Evolutionary conservation across 352 stramenopile genomes (phyloP).

Genomic region (Phytophthora pistaciae): DNA sequence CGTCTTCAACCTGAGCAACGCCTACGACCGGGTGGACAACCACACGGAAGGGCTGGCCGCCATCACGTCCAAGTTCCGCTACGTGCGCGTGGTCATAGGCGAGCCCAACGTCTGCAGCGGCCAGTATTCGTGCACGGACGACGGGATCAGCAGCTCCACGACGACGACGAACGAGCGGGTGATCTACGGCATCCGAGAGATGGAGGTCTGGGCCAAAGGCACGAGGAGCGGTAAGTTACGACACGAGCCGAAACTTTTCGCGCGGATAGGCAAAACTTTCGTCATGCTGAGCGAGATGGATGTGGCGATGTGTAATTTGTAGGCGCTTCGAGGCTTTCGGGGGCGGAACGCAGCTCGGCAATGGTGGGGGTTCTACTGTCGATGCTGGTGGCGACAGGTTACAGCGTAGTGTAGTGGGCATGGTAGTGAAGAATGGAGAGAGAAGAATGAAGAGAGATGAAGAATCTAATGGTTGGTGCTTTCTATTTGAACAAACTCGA

Average conservation of each 20-base stretch:
- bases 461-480: slow-evolving; percentile 31
- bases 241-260: neutral
- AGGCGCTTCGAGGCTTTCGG: slow-evolving; percentile 15
- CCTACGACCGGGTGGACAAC: slow-evolving; percentile 78
- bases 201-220: slow-evolving; percentile 76
- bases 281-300: slow-evolving; percentile 13
- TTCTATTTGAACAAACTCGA: slow-evolving; percentile 54
- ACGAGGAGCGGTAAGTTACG: slow-evolving; percentile 51
- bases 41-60: slow-evolving; percentile 55
- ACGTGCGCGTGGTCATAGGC: slow-evolving; percentile 61
- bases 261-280: slow-evolving; percentile 7
- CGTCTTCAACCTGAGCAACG: slow-evolving; percentile 46
- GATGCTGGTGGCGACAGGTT: slow-evolving; percentile 4
- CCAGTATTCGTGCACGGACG: slow-evolving; percentile 50
- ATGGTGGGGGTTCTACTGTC: slow-evolving; percentile 1
- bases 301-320: slow-evolving; percentile 18
- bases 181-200: slow-evolving; percentile 82
- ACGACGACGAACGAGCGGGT: slow-evolving; percentile 57
- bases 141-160: slow-evolving; percentile 11
- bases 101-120: slow-evolving; percentile 59
- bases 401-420: slow-evolving; percentile 2
- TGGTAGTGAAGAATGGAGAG: neutral
- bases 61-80: slow-evolving; percentile 59
- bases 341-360: neutral
- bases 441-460: slow-evolving; percentile 4